Evolutionary conservation across 2,329 filamentous ascomycete species (phyloP).

Genomic region (Colletotrichum orbiculare): DNA sequence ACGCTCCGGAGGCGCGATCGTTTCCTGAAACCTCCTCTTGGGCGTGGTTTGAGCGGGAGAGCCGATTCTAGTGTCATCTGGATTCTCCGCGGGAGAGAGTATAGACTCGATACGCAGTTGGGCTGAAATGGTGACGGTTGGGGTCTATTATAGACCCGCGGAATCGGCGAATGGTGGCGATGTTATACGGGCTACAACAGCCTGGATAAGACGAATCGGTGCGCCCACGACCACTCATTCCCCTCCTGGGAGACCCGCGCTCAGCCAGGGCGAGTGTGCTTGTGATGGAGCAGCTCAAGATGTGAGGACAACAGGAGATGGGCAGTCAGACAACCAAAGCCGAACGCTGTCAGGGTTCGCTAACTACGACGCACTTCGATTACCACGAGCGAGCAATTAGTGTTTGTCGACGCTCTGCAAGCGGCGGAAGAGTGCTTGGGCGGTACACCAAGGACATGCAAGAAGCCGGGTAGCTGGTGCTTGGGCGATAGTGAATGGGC

Average conservation of each 20-base stretch:
- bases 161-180: constrained; percentile 42
- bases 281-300: constrained; percentile 7
- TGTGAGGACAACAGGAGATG: constrained; percentile 34
- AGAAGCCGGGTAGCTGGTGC: constrained; percentile 8
- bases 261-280: constrained; percentile 24
- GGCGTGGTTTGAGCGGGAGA: constrained; percentile 46
- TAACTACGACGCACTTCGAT: constrained; percentile 27
- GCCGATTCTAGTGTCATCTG: constrained; percentile 49
- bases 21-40: constrained; percentile 51
- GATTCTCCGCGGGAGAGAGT: constrained; percentile 55
- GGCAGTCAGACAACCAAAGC: constrained; percentile 2
- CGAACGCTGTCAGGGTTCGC: constrained; percentile 29
- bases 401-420: constrained; percentile 20
- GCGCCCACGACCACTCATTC: constrained; percentile 26
- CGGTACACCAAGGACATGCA: constrained; percentile 24
- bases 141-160: constrained; percentile 48
- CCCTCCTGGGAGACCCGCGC: constrained; percentile 19
- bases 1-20: constrained; percentile 45
- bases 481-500: constrained; percentile 6
- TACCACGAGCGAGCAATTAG: constrained; percentile 10
- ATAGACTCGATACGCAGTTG: constrained; percentile 64
- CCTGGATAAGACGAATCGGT: constrained; percentile 20
- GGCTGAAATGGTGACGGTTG: constrained; percentile 61
- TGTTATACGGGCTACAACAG: constrained; percentile 10
- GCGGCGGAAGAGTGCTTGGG: constrained; percentile 15